Evolutionary conservation across 2,329 filamentous ascomycete genomes (phyloP).

Genomic region (Ophiobolus disseminans): DNA sequence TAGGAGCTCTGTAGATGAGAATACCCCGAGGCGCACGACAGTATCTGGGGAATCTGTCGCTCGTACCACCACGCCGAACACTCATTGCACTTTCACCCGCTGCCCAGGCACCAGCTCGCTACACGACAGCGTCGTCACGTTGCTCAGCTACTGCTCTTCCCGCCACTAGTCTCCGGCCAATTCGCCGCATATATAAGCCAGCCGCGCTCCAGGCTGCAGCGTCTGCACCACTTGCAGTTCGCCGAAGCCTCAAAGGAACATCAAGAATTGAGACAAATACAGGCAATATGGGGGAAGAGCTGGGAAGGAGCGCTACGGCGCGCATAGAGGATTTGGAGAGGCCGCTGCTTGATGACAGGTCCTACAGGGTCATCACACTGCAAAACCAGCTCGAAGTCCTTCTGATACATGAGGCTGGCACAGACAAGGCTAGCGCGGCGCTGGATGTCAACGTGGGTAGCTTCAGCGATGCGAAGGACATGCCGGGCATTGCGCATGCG

Average conservation of each 20-base stretch:
- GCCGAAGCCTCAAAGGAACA: conserved; percentile 15
- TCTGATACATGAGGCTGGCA: conserved; percentile 90
- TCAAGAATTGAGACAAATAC: conserved; percentile 11
- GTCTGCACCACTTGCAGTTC: conserved; percentile 14
- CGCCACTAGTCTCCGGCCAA: conserved; percentile 29
- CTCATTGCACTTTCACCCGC: conserved; percentile 11
- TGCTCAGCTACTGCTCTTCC: conserved; percentile 13
- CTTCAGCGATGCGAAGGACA: conserved; percentile 88
- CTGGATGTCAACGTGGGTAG: conserved; percentile 96
- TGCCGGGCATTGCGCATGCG: conserved; percentile 94
- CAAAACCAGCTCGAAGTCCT: conserved; percentile 88
- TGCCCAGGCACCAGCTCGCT: conserved; percentile 18
- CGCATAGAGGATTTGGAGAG: conserved; percentile 75
- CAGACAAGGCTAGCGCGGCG: conserved; percentile 94
- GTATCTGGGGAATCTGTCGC: conserved; percentile 31
- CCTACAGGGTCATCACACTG: conserved; percentile 85
- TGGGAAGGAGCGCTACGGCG: conserved; percentile 34
- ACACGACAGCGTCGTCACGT: conserved; percentile 21
- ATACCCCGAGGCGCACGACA: conserved; percentile 22
- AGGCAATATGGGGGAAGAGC: conserved; percentile 38
- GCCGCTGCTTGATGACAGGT: conserved; percentile 82
- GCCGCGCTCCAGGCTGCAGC: conserved; percentile 15
- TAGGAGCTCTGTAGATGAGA: conserved; percentile 36
- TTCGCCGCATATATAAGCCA: conserved; percentile 28
- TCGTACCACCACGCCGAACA: conserved; percentile 22